Evolutionary conservation across 257 asterid species (phyloP), one percentile per base, ranked within the genome.

Genomic region (Solanum ossicruentum): DNA sequence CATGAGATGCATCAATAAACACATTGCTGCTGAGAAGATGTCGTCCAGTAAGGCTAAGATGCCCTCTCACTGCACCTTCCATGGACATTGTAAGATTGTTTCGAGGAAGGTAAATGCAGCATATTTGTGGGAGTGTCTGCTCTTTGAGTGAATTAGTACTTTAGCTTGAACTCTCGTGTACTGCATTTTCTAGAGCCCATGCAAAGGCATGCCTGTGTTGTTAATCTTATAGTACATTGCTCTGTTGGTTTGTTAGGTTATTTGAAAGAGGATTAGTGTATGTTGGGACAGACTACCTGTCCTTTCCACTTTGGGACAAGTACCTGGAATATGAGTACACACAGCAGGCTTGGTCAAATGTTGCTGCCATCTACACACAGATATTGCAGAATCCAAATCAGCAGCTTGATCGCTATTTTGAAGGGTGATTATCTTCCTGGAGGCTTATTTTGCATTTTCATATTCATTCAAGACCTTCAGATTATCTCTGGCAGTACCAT

Each of bases 301-400:
- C 98, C 92, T 95, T 94, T 88, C 94, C 98, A n/a, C 92, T 97
- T 70, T 97, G 99, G 99, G 99, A 97, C 89, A 97, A 95, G 86
- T 97, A 92, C 89, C 89, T 97, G 55, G 99, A 97, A 87, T 97
- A 92, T 84, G 99, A 97, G 84, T 92, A 92, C 84, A 91, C 94
- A 4, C 98, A 94, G 86, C 96, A 93, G 82, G 97, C 93, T 85
- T 97, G 98, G 99, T 81, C 96, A 65, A 91, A 90, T 72, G 93
- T 97, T 83, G 98, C 99, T 52, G 81, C 93, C 90, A 92, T 97
- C 60, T 95, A 95, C 88, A 86, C 97, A 73, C 93, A 97, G 86
- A 92, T 97, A 79, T 88, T 97, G 86, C 98, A 93, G 88, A 88
- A 92, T 84, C 98, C 99, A 39, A 97, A 89, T 88, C 98, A 95